These are phyloP conservation scores for Nicotiana paniculata DNA, from an alignment of 257 asterid genomes.

Conservation along the genomic window DNA sequence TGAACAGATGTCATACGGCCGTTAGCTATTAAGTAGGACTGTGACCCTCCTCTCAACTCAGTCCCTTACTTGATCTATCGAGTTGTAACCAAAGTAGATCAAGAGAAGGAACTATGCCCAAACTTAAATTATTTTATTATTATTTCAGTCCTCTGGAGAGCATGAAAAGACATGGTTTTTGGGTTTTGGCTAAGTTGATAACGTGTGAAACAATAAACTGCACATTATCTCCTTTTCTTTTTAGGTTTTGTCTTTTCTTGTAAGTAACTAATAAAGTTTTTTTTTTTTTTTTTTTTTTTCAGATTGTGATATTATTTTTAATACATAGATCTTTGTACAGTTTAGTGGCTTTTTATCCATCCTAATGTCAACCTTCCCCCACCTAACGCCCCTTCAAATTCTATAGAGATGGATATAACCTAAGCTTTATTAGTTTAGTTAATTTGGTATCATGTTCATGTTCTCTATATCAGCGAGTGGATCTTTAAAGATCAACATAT, in stretches of 20 bases:
- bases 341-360: not conserved
- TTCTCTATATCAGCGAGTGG: too few species aligned
- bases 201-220: not conserved
- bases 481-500: too few species aligned
- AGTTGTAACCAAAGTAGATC: too few species aligned
- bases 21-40: too few species aligned
- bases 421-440: not conserved
- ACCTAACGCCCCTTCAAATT: conserved; percentile 12
- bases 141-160: not conserved
- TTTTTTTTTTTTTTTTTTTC: not conserved
- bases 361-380: not conserved
- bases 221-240: conserved; percentile 21
- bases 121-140: not conserved
- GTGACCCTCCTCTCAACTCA: too few species aligned
- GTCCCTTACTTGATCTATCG: too few species aligned
- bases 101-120: too few species aligned
- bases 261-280: conserved; percentile 11
- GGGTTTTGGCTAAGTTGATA: not conserved
- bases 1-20: too few species aligned
- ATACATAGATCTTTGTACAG: not conserved
- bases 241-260: not conserved
- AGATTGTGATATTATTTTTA: not conserved
- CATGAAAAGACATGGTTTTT: not conserved
- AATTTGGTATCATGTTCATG: not conserved
- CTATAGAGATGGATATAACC: conserved; percentile 3